Conservation (phyloP, 169 alveolate genomes). For the Plasmodium gaboni region DNA sequence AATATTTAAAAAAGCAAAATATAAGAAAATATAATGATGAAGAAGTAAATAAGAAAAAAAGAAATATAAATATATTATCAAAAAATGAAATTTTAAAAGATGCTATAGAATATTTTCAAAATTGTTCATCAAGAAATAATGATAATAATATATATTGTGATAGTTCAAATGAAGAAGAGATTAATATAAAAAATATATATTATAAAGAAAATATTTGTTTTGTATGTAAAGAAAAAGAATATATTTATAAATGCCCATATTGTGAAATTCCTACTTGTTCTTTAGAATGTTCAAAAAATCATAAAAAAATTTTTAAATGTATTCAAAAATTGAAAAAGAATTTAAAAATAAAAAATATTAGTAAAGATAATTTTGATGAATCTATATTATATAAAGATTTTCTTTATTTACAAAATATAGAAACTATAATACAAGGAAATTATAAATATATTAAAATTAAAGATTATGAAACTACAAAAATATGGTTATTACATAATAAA, state of each 20-base stretch:
- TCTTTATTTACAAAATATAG: constrained; percentile 20
- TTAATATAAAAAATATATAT: no score
- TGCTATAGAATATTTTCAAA: constrained; percentile 26
- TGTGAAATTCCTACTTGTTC: constrained; percentile 36
- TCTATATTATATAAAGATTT: constrained; percentile 29
- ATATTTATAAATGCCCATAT: constrained; percentile 52
- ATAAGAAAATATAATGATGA: neutral
- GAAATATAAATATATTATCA: neutral
- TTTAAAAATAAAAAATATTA: constrained; percentile 30
- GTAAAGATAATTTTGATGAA: constrained; percentile 21
- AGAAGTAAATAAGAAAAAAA: neutral
- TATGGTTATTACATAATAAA: constrained; percentile 18
- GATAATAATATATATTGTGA: neutral
- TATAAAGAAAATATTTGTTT: constrained; percentile 1
- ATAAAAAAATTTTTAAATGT: constrained; percentile 37
- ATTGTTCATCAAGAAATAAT: neutral
- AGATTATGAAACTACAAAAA: constrained; percentile 21
- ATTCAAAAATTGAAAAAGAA: constrained; percentile 51
- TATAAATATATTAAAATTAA: constrained; percentile 24
- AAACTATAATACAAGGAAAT: constrained; percentile 29
- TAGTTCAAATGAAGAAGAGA: neutral
- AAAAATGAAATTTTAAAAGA: neutral
- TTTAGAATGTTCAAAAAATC: constrained; percentile 36
- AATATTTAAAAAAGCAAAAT: neutral
- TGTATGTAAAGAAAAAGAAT: constrained; percentile 26